Base-by-base conservation (phyloP, 306 rosid genomes). In the Rubus idaeus region DNA sequence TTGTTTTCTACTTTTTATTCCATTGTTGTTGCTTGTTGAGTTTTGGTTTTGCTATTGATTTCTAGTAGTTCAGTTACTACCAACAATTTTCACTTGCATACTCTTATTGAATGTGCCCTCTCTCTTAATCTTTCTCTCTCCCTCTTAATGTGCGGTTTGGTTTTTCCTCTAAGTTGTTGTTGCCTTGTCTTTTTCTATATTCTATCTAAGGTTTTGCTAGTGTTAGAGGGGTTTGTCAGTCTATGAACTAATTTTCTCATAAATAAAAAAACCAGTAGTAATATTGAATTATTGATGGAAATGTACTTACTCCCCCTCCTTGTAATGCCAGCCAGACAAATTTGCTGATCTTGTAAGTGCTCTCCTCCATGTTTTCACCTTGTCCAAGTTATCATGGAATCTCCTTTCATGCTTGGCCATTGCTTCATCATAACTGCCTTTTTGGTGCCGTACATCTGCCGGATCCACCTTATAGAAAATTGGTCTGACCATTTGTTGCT, bases 401-500 rank as follows among this genome's bases (percentile, higher is more conserved):
- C 5, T 6, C 37, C 8, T 61, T 61, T 26, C 40, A 61, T 61
- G 67, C 18, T 61, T 35, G 5, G 67, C 41, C 40, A 61, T 4
- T 30, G 67, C 44, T 61, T 61, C 41, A 26, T n/a, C 42, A 3
- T 17, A 61, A 6, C 44, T 61, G 9, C 67, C n/a, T 61, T 35
- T 61, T 3, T 61, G 40, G 40, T 57, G 8, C 23, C 65, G 10
- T 8, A 58, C 8, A 58, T 58, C 39, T 3, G 65, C 9, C 8
- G 65, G 65, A 21, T 23, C 65, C 40, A 58, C 37, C 65, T 58
- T 49, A 23, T 40, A 73, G 68, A 73, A 73, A 14, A 74, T 8
- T 8, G 77, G 77, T 8, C 60, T 44, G 6, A 74, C 70, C 14
- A n/a, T 73, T 45, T 73, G 77, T 10, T 18, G 68, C 68, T 41